Evolutionary conservation across 2,329 filamentous ascomycete genomes (phyloP).

Genomic region (Biscogniauxia marginata): DNA sequence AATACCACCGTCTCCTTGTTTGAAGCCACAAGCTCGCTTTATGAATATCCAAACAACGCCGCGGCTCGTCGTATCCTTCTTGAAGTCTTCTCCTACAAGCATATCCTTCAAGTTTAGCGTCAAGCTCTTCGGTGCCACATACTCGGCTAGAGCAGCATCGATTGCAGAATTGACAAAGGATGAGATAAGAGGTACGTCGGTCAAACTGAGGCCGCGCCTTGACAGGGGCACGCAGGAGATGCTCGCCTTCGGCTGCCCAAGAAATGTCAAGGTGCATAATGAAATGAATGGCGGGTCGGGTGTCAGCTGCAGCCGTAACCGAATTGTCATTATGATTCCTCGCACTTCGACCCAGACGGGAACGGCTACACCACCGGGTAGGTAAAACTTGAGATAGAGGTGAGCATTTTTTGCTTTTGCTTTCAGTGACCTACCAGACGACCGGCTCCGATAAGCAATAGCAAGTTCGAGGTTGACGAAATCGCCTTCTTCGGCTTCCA

Average conservation of each 20-base stretch:
- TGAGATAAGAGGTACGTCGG: conserved; percentile 73
- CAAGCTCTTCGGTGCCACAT: conserved; percentile 73
- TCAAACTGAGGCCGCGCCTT: conserved; percentile 68
- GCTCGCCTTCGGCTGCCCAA: conserved; percentile 72
- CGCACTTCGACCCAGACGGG: conserved; percentile 74
- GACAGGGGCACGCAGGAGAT: conserved; percentile 69
- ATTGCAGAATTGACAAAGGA: conserved; percentile 74
- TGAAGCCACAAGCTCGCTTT: conserved; percentile 67
- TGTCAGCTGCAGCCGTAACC: conserved; percentile 68
- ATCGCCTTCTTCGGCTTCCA: conserved; percentile 75
- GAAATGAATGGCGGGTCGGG: conserved; percentile 76
- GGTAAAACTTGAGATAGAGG: conserved; percentile 69
- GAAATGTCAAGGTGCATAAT: conserved; percentile 71
- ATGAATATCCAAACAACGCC: conserved; percentile 67
- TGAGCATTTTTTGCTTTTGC: conserved; percentile 70
- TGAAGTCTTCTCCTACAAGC: conserved; percentile 75
- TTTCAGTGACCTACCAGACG: conserved; percentile 57
- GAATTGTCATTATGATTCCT: conserved; percentile 68
- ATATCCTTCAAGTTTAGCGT: conserved; percentile 75
- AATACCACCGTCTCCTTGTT: conserved; percentile 65
- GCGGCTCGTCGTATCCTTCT: conserved; percentile 66
- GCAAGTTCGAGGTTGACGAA: conserved; percentile 76
- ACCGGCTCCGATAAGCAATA: conserved; percentile 68
- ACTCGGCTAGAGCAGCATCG: conserved; percentile 71
- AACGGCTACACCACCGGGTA: conserved; percentile 52